These are phyloP conservation scores for Aegle marmelos DNA, from an alignment of 345 rosid genomes.

Conservation along the genomic window DNA sequence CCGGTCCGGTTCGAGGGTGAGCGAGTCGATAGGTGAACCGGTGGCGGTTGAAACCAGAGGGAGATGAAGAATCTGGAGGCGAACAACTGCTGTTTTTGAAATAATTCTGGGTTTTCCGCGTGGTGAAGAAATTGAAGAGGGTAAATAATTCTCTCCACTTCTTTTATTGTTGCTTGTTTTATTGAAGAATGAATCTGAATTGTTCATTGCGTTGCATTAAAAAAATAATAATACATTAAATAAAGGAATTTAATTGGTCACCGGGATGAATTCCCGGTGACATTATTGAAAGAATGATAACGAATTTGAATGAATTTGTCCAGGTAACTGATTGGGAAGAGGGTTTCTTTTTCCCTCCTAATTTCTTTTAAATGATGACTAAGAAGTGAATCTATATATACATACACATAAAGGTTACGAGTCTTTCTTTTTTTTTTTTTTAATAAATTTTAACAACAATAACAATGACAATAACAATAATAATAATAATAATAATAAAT, in stretches of 20 bases:
- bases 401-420: no score
- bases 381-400: neutral
- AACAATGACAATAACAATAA: no score
- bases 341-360: constrained; percentile 6
- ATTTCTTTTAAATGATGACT: neutral
- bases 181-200: constrained; percentile 14
- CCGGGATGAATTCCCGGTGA: neutral
- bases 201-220: constrained; percentile 14
- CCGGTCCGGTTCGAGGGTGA: constrained; percentile 49
- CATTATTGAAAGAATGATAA: neutral
- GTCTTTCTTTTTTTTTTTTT: no score
- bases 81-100: constrained; percentile 39
- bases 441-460: no score
- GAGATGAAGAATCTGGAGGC: constrained; percentile 38
- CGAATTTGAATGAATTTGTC: neutral
- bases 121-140: constrained; percentile 2
- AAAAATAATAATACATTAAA: neutral
- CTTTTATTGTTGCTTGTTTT: constrained; percentile 11
- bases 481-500: no score
- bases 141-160: constrained; percentile 11
- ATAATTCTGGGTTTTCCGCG: constrained; percentile 30
- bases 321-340: neutral
- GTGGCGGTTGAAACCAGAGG: constrained; percentile 51
- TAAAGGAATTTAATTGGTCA: neutral
- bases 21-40: constrained; percentile 33